Conservation (phyloP, 1,284 basidiomycete species). For the Termitomyces sp. region DNA sequence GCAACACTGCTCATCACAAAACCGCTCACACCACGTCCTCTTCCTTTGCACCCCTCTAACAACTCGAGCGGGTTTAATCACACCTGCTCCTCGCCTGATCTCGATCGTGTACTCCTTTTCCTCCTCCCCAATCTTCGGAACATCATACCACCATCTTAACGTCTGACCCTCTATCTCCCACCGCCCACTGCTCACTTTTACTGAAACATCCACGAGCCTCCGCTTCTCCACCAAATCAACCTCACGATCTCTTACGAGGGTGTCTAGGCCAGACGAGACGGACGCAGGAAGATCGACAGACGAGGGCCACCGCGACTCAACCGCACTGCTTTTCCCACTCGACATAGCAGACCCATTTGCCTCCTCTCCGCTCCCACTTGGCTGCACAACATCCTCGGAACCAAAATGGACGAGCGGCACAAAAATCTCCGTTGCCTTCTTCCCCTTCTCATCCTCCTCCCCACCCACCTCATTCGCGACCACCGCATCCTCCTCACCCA, state of each 20-base stretch:
- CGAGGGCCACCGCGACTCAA: constrained; percentile 19
- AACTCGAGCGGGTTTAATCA: constrained; percentile 35
- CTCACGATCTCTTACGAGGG: not conserved
- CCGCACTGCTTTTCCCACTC: constrained; percentile 14
- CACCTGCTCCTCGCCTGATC: constrained; percentile 59
- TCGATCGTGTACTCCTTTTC: constrained; percentile 59
- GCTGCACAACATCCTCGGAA: constrained; percentile 26
- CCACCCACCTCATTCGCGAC: not conserved
- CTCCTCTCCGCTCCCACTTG: constrained; percentile 12
- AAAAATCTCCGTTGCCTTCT: constrained; percentile 76
- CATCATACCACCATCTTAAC: constrained; percentile 83
- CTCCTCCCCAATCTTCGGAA: constrained; percentile 44
- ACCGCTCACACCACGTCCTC: constrained; percentile 19
- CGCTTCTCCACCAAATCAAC: not conserved
- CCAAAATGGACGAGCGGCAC: constrained; percentile 90
- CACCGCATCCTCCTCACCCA: constrained; percentile 48
- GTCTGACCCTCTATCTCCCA: constrained; percentile 69
- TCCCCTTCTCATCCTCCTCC: constrained; percentile 21
- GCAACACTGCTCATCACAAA: constrained; percentile 17
- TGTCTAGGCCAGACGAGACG: constrained; percentile 2
- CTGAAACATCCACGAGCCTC: constrained; percentile 35
- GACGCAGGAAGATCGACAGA: constrained; percentile 18
- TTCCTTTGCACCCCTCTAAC: not conserved
- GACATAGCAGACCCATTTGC: constrained; percentile 1
- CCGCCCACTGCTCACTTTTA: constrained; percentile 60